Conservation (phyloP, 2,329 filamentous ascomycete species). For the Fusarium sp. region DNA sequence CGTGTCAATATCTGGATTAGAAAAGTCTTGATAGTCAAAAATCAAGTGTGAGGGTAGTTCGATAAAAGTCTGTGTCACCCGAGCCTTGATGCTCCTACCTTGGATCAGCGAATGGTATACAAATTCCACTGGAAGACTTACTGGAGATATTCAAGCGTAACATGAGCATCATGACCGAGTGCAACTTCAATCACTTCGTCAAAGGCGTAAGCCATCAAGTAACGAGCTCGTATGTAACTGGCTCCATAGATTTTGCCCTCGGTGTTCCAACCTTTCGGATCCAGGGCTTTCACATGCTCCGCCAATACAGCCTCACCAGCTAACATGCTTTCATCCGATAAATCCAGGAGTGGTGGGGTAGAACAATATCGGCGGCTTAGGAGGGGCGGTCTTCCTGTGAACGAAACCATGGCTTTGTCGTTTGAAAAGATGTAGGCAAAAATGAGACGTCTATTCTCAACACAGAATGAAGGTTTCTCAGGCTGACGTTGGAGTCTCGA, state of each 20-base stretch:
- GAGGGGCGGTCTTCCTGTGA: constrained; percentile 69
- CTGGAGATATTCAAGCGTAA: constrained; percentile 44
- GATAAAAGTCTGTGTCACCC: constrained; percentile 52
- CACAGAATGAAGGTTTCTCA: constrained; percentile 51
- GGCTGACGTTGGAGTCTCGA: not conserved
- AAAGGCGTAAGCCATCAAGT: constrained; percentile 63
- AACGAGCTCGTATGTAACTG: constrained; percentile 64
- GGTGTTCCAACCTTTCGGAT: constrained; percentile 68
- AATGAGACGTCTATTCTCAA: constrained; percentile 53
- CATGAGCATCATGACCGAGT: constrained; percentile 54
- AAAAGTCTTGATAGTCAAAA: constrained; percentile 58
- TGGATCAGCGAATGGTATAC: constrained; percentile 15
- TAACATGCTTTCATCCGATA: constrained; percentile 66
- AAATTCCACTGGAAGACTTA: constrained; percentile 16
- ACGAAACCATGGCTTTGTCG: constrained; percentile 67
- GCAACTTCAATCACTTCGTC: constrained; percentile 75
- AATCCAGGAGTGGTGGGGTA: constrained; percentile 68
- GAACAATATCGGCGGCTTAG: constrained; percentile 68
- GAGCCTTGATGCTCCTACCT: constrained; percentile 55
- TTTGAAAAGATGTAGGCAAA: constrained; percentile 58
- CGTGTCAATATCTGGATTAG: constrained; percentile 50
- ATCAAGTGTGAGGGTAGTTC: constrained; percentile 58
- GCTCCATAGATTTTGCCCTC: constrained; percentile 59
- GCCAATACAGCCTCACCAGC: constrained; percentile 54
- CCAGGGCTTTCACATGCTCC: constrained; percentile 53